Evolutionary conservation across 2,329 filamentous ascomycete genomes (phyloP), one percentile per base, ranked within the genome.

Genomic region (Lecanicillium sp.): DNA sequence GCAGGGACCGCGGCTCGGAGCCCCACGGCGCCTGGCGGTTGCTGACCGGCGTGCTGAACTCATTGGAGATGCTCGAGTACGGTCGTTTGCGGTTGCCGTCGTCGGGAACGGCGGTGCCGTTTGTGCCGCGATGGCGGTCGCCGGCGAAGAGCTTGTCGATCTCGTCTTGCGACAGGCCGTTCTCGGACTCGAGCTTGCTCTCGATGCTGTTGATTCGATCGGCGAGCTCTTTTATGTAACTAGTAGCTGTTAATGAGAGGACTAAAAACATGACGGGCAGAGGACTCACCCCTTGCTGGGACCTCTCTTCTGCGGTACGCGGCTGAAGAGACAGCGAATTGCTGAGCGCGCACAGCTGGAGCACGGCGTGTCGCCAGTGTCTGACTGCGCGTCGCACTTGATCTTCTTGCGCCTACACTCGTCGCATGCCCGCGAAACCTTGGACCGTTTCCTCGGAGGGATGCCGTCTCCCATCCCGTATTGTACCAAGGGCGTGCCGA

Each of bases 321-420:
- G 79, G 64, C 87, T 94, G 62, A 95, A 95, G 17, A 90, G 77
- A 66, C 90, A 95, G 19, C 74, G 72, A n/a, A 83, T 78, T n/a
- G 79, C 78, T 7, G 87, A 83, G 45, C 88, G 80, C 47, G 83
- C 81, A 63, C 90, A 95, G 59, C 88, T 91, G 3, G 86, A 86
- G 60, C 90, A 95, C 5, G 85, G 83, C 50, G 83, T 79, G 15
- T 86, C 79, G 14, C 81, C 83, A 5, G 77, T 77, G 61, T 94
- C 87, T 8, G 84, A 83, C 51, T 81, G 78, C 4, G 88, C 86
- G 67, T 95, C 89, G 59, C 90, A 95, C 60, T 89, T 87, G 51
- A 94, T 88, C 71, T 91, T 94, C 67, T 94, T 94, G 48, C 89
- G 79, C 36, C 90, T 78, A 62, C 89, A 95, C 62, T 94, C 88